Evolutionary conservation across 2,329 filamentous ascomycete genomes (phyloP).

Genomic region (Ophiocordyceps unilateralis): DNA sequence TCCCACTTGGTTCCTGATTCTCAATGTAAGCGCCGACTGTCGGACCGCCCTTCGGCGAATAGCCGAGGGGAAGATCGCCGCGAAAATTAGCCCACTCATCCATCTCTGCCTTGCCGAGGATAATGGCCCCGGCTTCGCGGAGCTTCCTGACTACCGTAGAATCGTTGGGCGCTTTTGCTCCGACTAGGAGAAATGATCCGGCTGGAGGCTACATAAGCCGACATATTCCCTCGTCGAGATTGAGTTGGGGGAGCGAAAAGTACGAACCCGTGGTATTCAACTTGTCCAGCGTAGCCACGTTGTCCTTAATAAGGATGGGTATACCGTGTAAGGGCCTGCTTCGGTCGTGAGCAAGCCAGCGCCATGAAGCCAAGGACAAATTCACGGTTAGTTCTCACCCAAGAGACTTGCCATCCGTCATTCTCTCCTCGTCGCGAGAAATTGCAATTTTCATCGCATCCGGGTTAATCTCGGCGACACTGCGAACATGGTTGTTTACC

Average conservation of each 20-base stretch:
- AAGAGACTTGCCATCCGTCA: constrained; percentile 9
- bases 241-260: not conserved
- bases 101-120: constrained; percentile 46
- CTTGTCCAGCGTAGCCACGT: constrained; percentile 41
- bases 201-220: constrained; percentile 9
- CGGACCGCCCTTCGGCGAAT: constrained; percentile 47
- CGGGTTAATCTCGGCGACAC: constrained; percentile 18
- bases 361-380: not conserved
- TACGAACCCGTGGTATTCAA: constrained; percentile 33
- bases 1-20: constrained; percentile 42
- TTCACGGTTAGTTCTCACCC: constrained; percentile 5
- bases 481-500: constrained; percentile 10
- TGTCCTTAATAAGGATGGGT: constrained; percentile 48
- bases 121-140: constrained; percentile 38
- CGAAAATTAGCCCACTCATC: constrained; percentile 47
- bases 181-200: constrained; percentile 40
- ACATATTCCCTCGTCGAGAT: too few species aligned
- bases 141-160: constrained; percentile 40
- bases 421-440: constrained; percentile 14
- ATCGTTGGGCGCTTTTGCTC: constrained; percentile 37
- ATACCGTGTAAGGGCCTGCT: constrained; percentile 38
- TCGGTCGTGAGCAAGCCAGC: not conserved
- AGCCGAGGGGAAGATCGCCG: constrained; percentile 21
- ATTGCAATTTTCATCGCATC: constrained; percentile 16
- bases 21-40: constrained; percentile 41